Percentiles rank a stretch among this genome's conserved stretches.
Conservation (phyloP, 768 basidiomycete species). For the Agrocybe pediades region DNA sequence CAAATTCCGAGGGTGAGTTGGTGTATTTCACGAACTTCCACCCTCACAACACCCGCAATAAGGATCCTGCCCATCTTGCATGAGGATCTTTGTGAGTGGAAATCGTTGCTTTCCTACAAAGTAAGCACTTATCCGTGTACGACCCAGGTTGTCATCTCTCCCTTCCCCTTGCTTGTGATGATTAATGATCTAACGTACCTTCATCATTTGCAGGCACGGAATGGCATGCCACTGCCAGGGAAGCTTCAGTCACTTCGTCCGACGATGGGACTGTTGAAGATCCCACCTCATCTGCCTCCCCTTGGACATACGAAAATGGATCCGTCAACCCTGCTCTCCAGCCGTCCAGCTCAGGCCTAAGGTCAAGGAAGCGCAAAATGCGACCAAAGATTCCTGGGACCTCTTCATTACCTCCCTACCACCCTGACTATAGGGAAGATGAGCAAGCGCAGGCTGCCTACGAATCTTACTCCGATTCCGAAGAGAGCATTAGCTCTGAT, state of each 20-base stretch:
- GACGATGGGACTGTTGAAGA: slow-evolving; percentile 39
- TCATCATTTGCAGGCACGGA: slow-evolving; percentile 23
- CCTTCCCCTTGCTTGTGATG: neutral
- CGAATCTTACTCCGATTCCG: slow-evolving; percentile 33
- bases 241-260: slow-evolving; percentile 35
- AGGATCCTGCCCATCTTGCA: slow-evolving; percentile 21
- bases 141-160: neutral
- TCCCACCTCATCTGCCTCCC: slow-evolving; percentile 50
- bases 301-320: slow-evolving; percentile 87
- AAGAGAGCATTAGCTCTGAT: slow-evolving; percentile 18
- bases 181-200: neutral
- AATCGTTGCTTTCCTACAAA: slow-evolving; percentile 1
- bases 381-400: slow-evolving; percentile 31
- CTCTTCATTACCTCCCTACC: slow-evolving; percentile 71
- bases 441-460: slow-evolving; percentile 27
- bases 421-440: slow-evolving; percentile 62
- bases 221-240: slow-evolving; percentile 84
- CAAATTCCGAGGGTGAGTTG: slow-evolving; percentile 77
- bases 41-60: slow-evolving; percentile 5
- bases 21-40: slow-evolving; percentile 37
- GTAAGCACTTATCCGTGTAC: slow-evolving; percentile 20
- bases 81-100: slow-evolving; percentile 20
- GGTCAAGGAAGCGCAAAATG: slow-evolving; percentile 12
- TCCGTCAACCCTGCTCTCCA: slow-evolving; percentile 74
- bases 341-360: slow-evolving; percentile 55